These are phyloP conservation scores for Tetrapisispora pingtungensis DNA, from an alignment of 805 yeast genomes.

Conservation along the genomic window DNA sequence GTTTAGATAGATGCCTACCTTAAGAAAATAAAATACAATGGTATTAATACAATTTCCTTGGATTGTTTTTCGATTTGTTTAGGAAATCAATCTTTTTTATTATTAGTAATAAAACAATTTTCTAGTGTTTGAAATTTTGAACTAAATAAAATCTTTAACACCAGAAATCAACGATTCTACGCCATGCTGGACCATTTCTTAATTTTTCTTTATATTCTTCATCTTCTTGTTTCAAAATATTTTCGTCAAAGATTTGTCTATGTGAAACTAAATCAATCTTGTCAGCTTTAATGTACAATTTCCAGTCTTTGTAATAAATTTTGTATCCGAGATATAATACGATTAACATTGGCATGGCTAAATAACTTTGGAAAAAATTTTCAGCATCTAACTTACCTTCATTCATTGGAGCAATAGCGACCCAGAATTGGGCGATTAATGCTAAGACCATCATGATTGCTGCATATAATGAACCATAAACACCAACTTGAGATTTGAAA, in stretches of 20 bases:
- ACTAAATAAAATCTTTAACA: too few species aligned
- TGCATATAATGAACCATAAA: constrained; percentile 45
- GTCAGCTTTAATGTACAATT: constrained; percentile 22
- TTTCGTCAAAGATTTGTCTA: constrained; percentile 29
- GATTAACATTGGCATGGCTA: constrained; percentile 41
- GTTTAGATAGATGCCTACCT: too few species aligned
- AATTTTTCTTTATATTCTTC: constrained; percentile 22
- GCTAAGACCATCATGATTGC: constrained; percentile 41
- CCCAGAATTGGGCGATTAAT: constrained; percentile 54
- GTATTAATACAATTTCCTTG: background rate
- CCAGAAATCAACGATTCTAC: constrained; percentile 23
- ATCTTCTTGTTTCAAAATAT: constrained; percentile 27
- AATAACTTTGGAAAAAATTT: constrained; percentile 36
- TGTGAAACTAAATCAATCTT: constrained; percentile 22
- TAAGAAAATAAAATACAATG: too few species aligned
- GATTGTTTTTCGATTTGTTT: background rate
- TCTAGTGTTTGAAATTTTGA: too few species aligned
- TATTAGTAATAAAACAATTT: too few species aligned
- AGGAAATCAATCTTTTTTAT: background rate
- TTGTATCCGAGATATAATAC: constrained; percentile 37
- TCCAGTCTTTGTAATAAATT: constrained; percentile 38
- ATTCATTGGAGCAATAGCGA: constrained; percentile 49
- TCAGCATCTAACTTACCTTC: constrained; percentile 30
- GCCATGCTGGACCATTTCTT: constrained; percentile 20
- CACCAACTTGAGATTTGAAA: constrained; percentile 42